Conservation (phyloP, 441 rosid genomes). For the Erysimum cheiri region DNA sequence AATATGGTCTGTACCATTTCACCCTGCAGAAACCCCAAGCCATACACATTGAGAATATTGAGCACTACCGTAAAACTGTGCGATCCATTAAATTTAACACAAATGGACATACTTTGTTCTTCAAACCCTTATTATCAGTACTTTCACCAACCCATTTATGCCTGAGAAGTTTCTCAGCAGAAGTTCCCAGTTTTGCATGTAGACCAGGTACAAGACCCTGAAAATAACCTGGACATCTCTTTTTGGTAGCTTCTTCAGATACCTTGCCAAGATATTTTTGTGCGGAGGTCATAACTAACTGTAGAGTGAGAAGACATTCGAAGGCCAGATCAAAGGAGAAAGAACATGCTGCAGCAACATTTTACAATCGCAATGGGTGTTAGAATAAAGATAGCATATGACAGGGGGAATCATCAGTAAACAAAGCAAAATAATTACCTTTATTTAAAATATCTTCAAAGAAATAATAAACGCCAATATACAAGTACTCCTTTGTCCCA, state of each 20-base stretch:
- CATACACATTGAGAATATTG: conserved; percentile 14
- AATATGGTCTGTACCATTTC: conserved; percentile 71
- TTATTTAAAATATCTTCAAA: conserved; percentile 63
- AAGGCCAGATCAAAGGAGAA: conserved; percentile 73
- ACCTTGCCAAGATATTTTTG: conserved; percentile 49
- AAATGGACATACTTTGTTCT: conserved; percentile 66
- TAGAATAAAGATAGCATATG: conserved; percentile 18
- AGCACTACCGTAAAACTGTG: conserved; percentile 6
- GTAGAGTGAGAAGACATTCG: conserved; percentile 70
- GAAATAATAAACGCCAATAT: conserved; percentile 67
- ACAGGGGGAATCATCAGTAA: conserved; percentile 22
- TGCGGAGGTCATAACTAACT: conserved; percentile 58
- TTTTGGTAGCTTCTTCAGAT: conserved; percentile 50
- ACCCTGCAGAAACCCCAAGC: conserved; percentile 58
- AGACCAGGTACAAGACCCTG: conserved; percentile 51
- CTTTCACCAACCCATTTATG: conserved; percentile 62
- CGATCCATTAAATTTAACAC: conserved; percentile 18
- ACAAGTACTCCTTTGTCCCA: conserved; percentile 69
- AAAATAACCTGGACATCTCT: conserved; percentile 35
- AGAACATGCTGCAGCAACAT: conserved; percentile 72
- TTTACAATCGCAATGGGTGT: conserved; percentile 20
- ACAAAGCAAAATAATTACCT: conserved; percentile 50
- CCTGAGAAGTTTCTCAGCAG: conserved; percentile 71
- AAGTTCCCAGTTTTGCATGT: conserved; percentile 60
- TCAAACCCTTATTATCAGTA: conserved; percentile 72